Conservation (phyloP, 768 basidiomycete genomes). For the Coprinopsis strossmayeri region DNA sequence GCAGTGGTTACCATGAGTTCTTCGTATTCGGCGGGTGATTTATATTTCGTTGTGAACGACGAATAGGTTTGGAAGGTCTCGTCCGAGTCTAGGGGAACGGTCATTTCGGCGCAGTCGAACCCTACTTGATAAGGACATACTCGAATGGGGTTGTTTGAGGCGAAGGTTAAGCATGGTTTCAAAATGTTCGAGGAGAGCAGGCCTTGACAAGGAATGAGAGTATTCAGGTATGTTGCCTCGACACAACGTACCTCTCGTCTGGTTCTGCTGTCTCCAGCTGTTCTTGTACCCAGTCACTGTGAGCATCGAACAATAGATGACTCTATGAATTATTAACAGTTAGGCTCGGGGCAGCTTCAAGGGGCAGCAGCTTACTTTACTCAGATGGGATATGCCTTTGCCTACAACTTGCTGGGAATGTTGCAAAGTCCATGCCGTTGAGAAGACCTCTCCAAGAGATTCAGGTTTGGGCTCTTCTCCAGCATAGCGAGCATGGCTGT, state of each 20-base stretch:
- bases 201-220: constrained; percentile 25
- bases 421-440: constrained; percentile 52
- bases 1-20: constrained; percentile 69
- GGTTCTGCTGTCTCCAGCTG: constrained; percentile 42
- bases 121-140: constrained; percentile 26
- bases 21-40: constrained; percentile 75
- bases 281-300: constrained; percentile 71
- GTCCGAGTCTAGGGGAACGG: constrained; percentile 51
- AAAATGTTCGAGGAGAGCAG: constrained; percentile 39
- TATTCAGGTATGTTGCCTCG: not conserved
- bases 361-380: constrained; percentile 37
- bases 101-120: not conserved
- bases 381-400: constrained; percentile 56
- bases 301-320: constrained; percentile 61
- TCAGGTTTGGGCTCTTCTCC: constrained; percentile 40
- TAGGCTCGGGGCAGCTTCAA: not conserved
- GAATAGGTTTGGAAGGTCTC: constrained; percentile 85
- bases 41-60: constrained; percentile 76
- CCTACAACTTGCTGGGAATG: constrained; percentile 47
- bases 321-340: constrained; percentile 41
- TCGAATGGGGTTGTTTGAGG: constrained; percentile 70
- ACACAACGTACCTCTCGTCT: constrained; percentile 36
- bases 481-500: constrained; percentile 32
- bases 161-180: constrained; percentile 58
- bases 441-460: constrained; percentile 53